Percentiles rank a stretch among this genome's conserved stretches.
These are phyloP conservation scores for Cladosporium sp. DNA, from an alignment of 2,329 filamentous ascomycete genomes.

Conservation along the genomic window DNA sequence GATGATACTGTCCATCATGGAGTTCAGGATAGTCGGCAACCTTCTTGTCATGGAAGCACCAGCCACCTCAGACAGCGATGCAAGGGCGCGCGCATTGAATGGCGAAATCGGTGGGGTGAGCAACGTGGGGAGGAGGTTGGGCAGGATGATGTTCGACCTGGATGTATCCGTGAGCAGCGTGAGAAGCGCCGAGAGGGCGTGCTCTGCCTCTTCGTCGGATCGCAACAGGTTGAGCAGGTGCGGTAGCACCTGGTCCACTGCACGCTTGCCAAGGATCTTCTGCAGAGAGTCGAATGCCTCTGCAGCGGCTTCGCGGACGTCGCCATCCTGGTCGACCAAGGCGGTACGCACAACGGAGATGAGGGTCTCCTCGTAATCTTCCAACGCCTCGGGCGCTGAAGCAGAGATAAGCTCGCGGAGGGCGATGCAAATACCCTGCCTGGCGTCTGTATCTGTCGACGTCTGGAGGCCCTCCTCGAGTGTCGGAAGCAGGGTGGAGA, in stretches of 20 bases:
- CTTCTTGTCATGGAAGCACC: constrained; percentile 85
- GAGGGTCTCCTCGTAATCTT: constrained; percentile 91
- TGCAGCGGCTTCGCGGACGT: constrained; percentile 91
- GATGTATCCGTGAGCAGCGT: constrained; percentile 92
- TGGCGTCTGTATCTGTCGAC: constrained; percentile 85
- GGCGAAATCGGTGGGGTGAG: constrained; percentile 84
- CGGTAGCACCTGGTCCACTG: constrained; percentile 91
- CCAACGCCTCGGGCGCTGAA: constrained; percentile 79
- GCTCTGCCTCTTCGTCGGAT: constrained; percentile 80
- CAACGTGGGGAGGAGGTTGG: constrained; percentile 90
- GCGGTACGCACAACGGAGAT: constrained; percentile 92
- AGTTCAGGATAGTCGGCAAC: constrained; percentile 84
- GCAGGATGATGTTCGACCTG: constrained; percentile 91
- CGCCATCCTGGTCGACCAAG: constrained; percentile 80
- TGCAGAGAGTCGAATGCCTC: constrained; percentile 96
- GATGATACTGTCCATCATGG: constrained; percentile 89
- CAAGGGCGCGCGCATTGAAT: constrained; percentile 92
- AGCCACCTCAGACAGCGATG: constrained; percentile 88
- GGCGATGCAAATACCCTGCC: constrained; percentile 95
- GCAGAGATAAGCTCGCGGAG: constrained; percentile 89
- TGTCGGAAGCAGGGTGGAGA: constrained; percentile 82
- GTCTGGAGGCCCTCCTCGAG: constrained; percentile 86
- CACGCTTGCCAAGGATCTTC: constrained; percentile 87
- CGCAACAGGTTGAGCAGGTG: constrained; percentile 86
- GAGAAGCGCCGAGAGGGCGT: constrained; percentile 85